Conservation (phyloP, 805 yeast genomes). For the Candida succiphila region DNA sequence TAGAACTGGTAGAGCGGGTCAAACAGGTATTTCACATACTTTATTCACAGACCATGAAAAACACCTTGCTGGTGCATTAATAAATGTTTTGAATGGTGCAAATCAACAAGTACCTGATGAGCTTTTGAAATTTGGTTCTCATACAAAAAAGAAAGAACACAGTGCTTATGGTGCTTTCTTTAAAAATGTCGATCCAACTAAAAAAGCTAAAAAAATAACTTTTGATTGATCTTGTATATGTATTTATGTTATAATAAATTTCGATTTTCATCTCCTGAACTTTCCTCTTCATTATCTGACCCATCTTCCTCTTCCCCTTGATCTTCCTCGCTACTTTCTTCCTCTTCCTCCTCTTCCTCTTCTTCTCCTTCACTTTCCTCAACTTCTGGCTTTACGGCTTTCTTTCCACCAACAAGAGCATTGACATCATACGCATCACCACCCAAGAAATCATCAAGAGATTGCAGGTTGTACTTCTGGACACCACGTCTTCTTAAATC, state of each 20-base stretch:
- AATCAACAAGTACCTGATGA: conserved; percentile 95
- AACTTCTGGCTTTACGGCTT: conserved; percentile 18
- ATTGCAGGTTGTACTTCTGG: conserved; percentile 52
- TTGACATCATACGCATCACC: conserved; percentile 9
- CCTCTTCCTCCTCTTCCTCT: conserved; percentile 21
- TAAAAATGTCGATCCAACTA: conserved; percentile 81
- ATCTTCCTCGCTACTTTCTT: conserved; percentile 21
- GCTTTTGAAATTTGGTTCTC: conserved; percentile 89
- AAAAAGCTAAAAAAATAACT: conserved; percentile 83
- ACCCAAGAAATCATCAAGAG: conserved; percentile 75
- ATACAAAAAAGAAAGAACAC: conserved; percentile 95
- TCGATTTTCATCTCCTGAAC: neutral
- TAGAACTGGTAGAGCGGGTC: conserved; percentile 96
- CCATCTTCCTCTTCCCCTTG: conserved; percentile 17
- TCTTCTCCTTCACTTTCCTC: conserved; percentile 20
- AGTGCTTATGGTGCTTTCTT: conserved; percentile 97
- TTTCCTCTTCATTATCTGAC: neutral
- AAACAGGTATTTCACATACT: conserved; percentile 90
- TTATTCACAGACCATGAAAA: conserved; percentile 95
- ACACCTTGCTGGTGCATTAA: conserved; percentile 88
- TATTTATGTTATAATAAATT: neutral
- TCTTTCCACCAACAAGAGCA: conserved; percentile 13
- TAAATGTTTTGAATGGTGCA: conserved; percentile 89
- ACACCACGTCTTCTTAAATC: conserved; percentile 9
- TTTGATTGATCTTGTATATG: conserved; percentile 34